A percentile compares a stretch with the other conserved stretches of the same genome.
Evolutionary conservation across 129 eudicot species (phyloP).

Genomic region (Erigeron canadensis): DNA sequence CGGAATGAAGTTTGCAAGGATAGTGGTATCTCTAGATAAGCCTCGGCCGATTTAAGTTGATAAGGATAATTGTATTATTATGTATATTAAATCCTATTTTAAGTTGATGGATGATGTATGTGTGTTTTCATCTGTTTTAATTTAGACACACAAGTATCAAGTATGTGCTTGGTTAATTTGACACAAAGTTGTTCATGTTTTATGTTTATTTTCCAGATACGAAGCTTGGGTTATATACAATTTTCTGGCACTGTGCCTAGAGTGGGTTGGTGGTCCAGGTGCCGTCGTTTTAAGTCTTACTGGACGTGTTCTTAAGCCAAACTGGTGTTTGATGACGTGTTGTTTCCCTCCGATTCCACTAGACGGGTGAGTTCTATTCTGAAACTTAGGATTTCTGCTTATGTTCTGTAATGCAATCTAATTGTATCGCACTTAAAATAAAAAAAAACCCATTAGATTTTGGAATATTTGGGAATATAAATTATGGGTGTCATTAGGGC

Average conservation of each 20-base stretch:
- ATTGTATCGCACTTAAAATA: background rate
- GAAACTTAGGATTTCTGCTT: background rate
- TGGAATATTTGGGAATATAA: background rate
- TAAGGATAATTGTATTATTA: background rate
- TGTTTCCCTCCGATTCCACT: conserved; percentile 86
- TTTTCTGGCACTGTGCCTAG: conserved; percentile 84
- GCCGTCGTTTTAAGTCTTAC: conserved; percentile 83
- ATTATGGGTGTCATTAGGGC: too few relatives aligned
- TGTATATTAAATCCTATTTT: background rate
- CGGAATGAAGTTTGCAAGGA: background rate
- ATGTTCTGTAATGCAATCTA: background rate
- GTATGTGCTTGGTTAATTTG: too few relatives aligned
- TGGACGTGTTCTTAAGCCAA: conserved; percentile 80
- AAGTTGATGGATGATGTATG: conserved; percentile 12
- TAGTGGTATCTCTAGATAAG: background rate
- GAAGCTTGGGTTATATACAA: conserved; percentile 99
- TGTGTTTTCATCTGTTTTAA: conserved; percentile 7
- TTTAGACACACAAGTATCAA: background rate
- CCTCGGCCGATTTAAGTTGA: background rate
- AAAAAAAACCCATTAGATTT: background rate
- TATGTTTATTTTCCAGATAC: conserved; percentile 53
- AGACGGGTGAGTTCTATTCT: conserved; percentile 71
- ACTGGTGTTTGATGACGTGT: conserved; percentile 85
- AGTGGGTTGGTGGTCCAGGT: conserved; percentile 99
- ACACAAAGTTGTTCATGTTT: too few relatives aligned